Evolutionary conservation across 2,329 filamentous ascomycete genomes (phyloP).

Genomic region (Xylaria arbuscula): DNA sequence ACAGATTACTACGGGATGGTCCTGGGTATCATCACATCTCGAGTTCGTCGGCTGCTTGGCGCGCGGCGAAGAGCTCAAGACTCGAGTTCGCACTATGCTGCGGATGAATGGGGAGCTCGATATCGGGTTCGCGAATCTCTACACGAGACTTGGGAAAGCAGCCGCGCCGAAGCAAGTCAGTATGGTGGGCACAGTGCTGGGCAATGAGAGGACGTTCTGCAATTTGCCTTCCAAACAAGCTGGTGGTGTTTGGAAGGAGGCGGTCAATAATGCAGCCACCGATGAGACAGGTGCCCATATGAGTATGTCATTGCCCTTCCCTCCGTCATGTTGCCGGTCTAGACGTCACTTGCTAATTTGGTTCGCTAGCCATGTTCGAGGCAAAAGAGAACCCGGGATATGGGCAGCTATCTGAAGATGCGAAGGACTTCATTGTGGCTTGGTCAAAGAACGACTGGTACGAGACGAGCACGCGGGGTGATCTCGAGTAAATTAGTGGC

Average conservation of each 20-base stretch:
- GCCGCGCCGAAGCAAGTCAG: slow-evolving; percentile 65
- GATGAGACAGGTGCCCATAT: slow-evolving; percentile 88
- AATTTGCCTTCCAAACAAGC: slow-evolving; percentile 72
- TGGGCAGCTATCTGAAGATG: slow-evolving; percentile 71
- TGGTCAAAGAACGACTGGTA: slow-evolving; percentile 78
- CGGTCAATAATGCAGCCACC: slow-evolving; percentile 79
- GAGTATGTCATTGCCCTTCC: slow-evolving; percentile 58
- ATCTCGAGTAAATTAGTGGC: slow-evolving; percentile 46
- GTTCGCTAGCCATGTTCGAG: slow-evolving; percentile 74
- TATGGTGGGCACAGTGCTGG: slow-evolving; percentile 69
- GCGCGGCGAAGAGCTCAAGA: slow-evolving; percentile 82
- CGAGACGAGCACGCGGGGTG: slow-evolving; percentile 57
- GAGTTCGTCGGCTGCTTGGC: slow-evolving; percentile 93
- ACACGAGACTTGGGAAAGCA: slow-evolving; percentile 81
- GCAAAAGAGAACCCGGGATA: slow-evolving; percentile 78
- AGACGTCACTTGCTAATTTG: slow-evolving; percentile 18
- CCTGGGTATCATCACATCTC: slow-evolving; percentile 89
- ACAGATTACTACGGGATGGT: slow-evolving; percentile 78
- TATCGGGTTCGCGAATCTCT: slow-evolving; percentile 86
- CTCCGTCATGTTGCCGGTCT: neutral
- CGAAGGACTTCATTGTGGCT: slow-evolving; percentile 70
- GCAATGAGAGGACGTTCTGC: slow-evolving; percentile 86
- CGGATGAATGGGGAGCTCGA: slow-evolving; percentile 71
- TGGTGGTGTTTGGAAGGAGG: slow-evolving; percentile 72
- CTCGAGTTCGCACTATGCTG: slow-evolving; percentile 76